These are phyloP conservation scores for Schwanniomyces vanrijiae DNA, from an alignment of 805 yeast species.

Conservation along the genomic window DNA sequence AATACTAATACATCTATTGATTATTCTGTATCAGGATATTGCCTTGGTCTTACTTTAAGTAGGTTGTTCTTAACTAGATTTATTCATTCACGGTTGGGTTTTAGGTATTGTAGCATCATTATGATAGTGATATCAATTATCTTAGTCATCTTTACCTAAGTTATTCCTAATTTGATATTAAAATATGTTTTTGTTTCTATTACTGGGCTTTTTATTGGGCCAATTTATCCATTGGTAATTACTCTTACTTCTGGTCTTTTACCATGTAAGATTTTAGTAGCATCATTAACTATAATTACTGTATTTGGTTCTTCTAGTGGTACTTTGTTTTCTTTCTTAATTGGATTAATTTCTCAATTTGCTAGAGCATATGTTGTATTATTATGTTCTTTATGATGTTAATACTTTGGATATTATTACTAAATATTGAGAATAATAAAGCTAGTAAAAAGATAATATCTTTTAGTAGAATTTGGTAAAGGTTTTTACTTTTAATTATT, in stretches of 20 bases:
- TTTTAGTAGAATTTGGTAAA: conserved; percentile 12
- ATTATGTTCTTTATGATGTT: conserved; percentile 35
- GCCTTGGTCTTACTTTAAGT: conserved; percentile 71
- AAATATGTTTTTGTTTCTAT: conserved; percentile 49
- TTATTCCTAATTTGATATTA: conserved; percentile 40
- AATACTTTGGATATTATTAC: conserved; percentile 16
- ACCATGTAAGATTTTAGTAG: conserved; percentile 52
- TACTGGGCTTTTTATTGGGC: conserved; percentile 65
- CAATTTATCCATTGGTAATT: conserved; percentile 57
- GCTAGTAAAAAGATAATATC: neutral
- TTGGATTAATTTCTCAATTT: conserved; percentile 48
- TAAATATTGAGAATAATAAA: conserved; percentile 7
- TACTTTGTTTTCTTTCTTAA: conserved; percentile 52
- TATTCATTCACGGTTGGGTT: conserved; percentile 41
- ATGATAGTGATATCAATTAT: conserved; percentile 32
- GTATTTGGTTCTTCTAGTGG: conserved; percentile 61
- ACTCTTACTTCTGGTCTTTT: conserved; percentile 42
- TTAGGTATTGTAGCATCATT: conserved; percentile 44
- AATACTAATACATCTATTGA: conserved; percentile 52
- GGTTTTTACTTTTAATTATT: no score
- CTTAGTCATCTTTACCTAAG: conserved; percentile 48
- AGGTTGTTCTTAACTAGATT: conserved; percentile 49
- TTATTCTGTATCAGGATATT: conserved; percentile 66
- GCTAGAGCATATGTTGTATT: conserved; percentile 47
- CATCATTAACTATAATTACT: conserved; percentile 49